phyloP scores from a whole-genome alignment of 306 rosid genomes.

The Medicago truncatula region MtrunA17r5.0-ANR NC_053047.1:39780501-39781000 shows the following conservation, averaged over 20 bases:
- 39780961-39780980: not conserved
- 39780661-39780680: not conserved
- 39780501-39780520: too few relatives aligned
- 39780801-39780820: constrained; percentile 52
- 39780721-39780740: constrained; percentile 93
- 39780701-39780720: constrained; percentile 85
- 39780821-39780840: constrained; percentile 71
- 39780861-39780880: constrained; percentile 88
- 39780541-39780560: not conserved
- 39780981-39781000: constrained; percentile 13
- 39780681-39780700: constrained; percentile 58
- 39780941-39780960: not conserved
- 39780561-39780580: constrained; percentile 16
- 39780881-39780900: constrained; percentile 79
- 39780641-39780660: not conserved
- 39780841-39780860: constrained; percentile 75
- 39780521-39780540: constrained; percentile 21
- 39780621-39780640: not conserved
- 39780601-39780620: not conserved
- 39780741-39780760: constrained; percentile 82
- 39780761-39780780: constrained; percentile 63
- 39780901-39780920: constrained; percentile 34
- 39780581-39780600: constrained; percentile 3
- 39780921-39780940: constrained; percentile 22
- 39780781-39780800: constrained; percentile 63